Evolutionary conservation across 768 basidiomycete species (phyloP).

Genomic region (Boletus tomentosulus): DNA sequence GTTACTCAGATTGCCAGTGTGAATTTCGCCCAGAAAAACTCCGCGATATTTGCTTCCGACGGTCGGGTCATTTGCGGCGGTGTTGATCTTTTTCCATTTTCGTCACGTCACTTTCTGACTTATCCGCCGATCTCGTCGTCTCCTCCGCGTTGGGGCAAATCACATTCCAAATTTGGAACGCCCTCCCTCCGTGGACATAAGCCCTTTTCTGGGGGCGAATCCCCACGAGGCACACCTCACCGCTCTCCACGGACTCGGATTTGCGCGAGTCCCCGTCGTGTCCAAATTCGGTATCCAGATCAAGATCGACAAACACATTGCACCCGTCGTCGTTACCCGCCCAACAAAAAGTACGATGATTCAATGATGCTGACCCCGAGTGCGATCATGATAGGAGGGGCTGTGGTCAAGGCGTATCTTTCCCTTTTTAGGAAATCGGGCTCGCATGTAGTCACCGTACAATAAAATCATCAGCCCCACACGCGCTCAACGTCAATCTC

Average conservation of each 20-base stretch:
- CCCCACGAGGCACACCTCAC: conserved; percentile 12
- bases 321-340: neutral
- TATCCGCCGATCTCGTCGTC: conserved; percentile 37
- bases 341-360: neutral
- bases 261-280: too few relatives aligned
- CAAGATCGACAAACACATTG: conserved; percentile 46
- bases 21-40: neutral
- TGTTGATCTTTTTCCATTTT: conserved; percentile 32
- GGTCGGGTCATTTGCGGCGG: conserved; percentile 7
- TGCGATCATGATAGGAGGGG: conserved; percentile 5
- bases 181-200: conserved; percentile 29
- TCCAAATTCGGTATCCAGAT: conserved; percentile 34
- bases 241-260: conserved; percentile 19
- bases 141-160: conserved; percentile 20
- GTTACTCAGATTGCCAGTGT: neutral
- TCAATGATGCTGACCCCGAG: neutral
- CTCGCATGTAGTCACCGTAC: neutral
- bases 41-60: neutral
- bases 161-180: conserved; percentile 17
- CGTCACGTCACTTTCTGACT: conserved; percentile 21
- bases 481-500: conserved; percentile 42
- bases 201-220: conserved; percentile 15
- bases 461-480: conserved; percentile 20
- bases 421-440: conserved; percentile 3
- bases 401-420: conserved; percentile 3